phyloP scores from a whole-genome alignment of 306 rosid genomes.

The Quercus gilva region DNA sequence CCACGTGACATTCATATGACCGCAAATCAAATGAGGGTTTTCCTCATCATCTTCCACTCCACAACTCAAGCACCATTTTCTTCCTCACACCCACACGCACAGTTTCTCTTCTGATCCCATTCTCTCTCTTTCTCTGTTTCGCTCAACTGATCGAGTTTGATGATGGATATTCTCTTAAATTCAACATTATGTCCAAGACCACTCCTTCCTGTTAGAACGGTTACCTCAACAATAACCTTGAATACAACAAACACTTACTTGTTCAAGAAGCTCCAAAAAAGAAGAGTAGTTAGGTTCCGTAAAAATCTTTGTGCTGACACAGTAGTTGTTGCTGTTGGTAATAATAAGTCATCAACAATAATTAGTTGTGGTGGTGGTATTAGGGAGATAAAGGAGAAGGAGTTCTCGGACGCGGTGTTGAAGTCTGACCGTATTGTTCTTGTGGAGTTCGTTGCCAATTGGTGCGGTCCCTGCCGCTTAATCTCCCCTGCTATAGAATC shows the following conservation, averaged over 20 bases:
- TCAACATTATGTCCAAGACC: slow-evolving; percentile 34
- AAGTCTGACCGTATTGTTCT: slow-evolving; percentile 73
- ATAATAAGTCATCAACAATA: too few species aligned
- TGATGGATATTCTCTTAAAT: slow-evolving; percentile 40
- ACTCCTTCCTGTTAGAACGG: slow-evolving; percentile 24
- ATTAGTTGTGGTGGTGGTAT: slow-evolving; percentile 34
- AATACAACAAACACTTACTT: slow-evolving; percentile 11
- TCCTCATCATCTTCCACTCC: background rate
- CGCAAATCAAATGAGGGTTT: too few species aligned
- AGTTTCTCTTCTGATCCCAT: background rate
- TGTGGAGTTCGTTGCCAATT: slow-evolving; percentile 81
- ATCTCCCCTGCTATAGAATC: slow-evolving; percentile 70
- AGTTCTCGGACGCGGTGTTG: slow-evolving; percentile 59
- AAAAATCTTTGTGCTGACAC: too few species aligned
- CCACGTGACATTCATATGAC: too few species aligned
- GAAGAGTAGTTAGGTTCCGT: background rate
- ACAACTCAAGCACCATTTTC: background rate
- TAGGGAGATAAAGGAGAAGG: slow-evolving; percentile 57
- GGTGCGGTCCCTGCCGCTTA: slow-evolving; percentile 94
- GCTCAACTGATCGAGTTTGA: background rate
- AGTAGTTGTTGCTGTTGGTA: too few species aligned
- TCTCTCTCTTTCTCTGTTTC: background rate
- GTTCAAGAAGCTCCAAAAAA: slow-evolving; percentile 26
- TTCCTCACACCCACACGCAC: background rate
- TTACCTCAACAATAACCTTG: slow-evolving; percentile 19